Base-by-base conservation (phyloP, 164 flowering plant genomes). In the Euptelea pleiosperma region DNA sequence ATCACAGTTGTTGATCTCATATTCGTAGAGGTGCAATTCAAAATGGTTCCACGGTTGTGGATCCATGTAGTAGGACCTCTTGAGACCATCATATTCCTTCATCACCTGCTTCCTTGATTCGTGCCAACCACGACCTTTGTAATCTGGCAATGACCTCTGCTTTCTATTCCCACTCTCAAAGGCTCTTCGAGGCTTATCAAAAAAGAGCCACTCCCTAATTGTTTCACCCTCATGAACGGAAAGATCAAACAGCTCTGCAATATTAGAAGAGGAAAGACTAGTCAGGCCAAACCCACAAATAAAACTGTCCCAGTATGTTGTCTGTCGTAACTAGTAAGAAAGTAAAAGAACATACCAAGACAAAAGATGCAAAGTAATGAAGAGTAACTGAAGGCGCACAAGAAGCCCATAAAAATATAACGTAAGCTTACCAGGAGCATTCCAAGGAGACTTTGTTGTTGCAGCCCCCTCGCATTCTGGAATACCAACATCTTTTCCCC, bases 381-480 rank as follows among this genome's bases (percentile, higher is more conserved):
- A n/a, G 52, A 48, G 21, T 28, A 48, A 28, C 18, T n/a, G 28
- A n/a, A n/a, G 1, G 33, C n/a, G 52, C 3, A 15, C 52, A 24
- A 48, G 24, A 37, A 59, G 25, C 39, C 52, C 2, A 7, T n/a
- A n/a, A 14, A 12, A 19, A 29, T 10, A 26, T 1, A 53, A 52
- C 18, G 28, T 3, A 42, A 61, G 52, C 76, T 74, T 61, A 89
- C 99, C 99, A 64, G 96, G 87, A 55, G 99, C 99, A 79, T 94
- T 94, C 99, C 98, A 94, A 62, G 99, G 99, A 57, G 96, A 91
- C 64, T 94, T 89, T 42, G 96, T 72, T 61, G 96, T 94, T 36
- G 98, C 99, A 65, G 98, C 99, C 44, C 99, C 99, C 65, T 89
- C 99, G 70, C 99, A 94, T 63, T 85, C 96, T 15, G 99, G 99